Percentiles rank a stretch among this genome's conserved stretches.
phyloP scores from a whole-genome alignment of 768 basidiomycete genomes.

The Collybiopsis confluens region DNA sequence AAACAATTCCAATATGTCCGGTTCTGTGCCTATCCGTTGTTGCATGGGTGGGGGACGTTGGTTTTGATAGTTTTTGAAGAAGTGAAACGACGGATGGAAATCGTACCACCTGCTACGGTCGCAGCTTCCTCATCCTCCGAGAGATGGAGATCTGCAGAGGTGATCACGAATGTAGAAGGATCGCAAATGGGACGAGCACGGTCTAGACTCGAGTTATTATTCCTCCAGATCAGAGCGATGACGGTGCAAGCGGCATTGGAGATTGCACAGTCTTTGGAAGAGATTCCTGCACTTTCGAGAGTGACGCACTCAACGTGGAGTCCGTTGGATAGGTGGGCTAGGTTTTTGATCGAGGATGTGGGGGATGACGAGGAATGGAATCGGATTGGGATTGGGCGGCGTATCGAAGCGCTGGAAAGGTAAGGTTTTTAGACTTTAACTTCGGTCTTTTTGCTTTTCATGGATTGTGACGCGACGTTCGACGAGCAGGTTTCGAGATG shows the following conservation, averaged over 20 bases:
- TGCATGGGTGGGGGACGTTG: background rate
- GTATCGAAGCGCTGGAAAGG: too few relatives aligned
- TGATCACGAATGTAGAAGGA: too few relatives aligned
- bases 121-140: too few relatives aligned
- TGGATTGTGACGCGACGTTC: too few relatives aligned
- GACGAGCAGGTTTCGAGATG: constrained; percentile 1
- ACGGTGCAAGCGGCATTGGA: background rate
- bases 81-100: background rate
- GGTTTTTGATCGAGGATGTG: background rate
- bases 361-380: background rate
- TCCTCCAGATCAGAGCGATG: background rate
- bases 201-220: background rate
- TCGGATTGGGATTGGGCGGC: too few relatives aligned
- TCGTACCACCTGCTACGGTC: background rate
- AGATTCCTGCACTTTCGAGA: background rate
- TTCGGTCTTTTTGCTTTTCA: background rate
- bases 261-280: background rate
- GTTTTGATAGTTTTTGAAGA: background rate
- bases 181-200: background rate
- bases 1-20: background rate
- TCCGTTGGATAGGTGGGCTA: background rate
- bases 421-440: too few relatives aligned
- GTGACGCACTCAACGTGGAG: background rate
- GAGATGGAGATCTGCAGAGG: too few relatives aligned
- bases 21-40: background rate